Evolutionary conservation across 768 basidiomycete genomes (phyloP), one percentile per base, ranked within the genome.

Genomic region (Hypsizygus marmoreus): DNA sequence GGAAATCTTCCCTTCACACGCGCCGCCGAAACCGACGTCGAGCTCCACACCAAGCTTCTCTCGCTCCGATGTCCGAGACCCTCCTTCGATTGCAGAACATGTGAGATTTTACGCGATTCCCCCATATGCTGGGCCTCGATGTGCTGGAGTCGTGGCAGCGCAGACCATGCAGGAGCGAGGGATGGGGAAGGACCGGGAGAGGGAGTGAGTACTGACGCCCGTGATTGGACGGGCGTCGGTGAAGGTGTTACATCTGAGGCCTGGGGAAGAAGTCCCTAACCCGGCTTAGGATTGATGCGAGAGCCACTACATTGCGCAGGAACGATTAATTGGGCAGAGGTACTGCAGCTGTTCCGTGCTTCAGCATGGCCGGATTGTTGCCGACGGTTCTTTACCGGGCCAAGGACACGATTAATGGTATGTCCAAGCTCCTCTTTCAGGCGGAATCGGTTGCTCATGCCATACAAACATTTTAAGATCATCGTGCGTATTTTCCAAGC

Each of bases 351-450:
- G 55, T 41, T 40, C 50, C 7, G 49, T 59, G n/a, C 42, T 55
- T 3, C 40, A 47, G 32, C 34, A 48, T 25, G 52, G 58, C 10
- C 37, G 40, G 14, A 46, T 59, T 4, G 48, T 45, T 8, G 55
- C 53, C 19, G 40, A 50, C 3, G 37, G 31, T 7, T 45, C n/a
- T 52, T 25, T 59, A 56, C 45, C 55, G 55, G 20, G 55, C 57
- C 14, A 20, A 56, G 24, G 58, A 55, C 25, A 57, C 55, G n/a
- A 59, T 56, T 13, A 53, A 57, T 42, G 53, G 50, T 57, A 26
- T 19, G 45, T 45, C 13, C 17, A 29, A 20, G 4, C 31, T 24
- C 24, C 2, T 4, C 28, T 17, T n/a, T 39, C 37, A 34, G 33
- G 33, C 9, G 33, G 33, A 7, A 23, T 13, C 31, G 19, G 13